Evolutionary conservation across 1,284 basidiomycete species (phyloP).

Genomic region (Hypsizygus ulmarius): DNA sequence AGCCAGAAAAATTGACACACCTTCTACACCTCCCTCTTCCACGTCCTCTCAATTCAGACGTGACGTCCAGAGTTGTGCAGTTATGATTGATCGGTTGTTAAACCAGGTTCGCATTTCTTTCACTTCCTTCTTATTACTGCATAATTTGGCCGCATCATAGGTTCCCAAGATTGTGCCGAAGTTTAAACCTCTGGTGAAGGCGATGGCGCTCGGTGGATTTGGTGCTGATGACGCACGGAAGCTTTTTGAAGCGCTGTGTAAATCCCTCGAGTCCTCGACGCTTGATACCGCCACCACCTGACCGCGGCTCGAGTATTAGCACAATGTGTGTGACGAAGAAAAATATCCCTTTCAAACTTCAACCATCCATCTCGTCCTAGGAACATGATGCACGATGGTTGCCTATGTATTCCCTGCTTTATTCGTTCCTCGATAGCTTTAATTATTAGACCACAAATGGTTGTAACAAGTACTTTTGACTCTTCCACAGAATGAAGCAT

Average conservation of each 20-base stretch:
- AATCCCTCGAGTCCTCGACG: constrained; percentile 32
- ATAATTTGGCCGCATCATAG: constrained; percentile 21
- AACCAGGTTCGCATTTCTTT: constrained; percentile 20
- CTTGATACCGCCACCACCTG: constrained; percentile 27
- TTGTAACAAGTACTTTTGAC: too few species aligned
- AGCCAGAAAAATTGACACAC: constrained; percentile 26
- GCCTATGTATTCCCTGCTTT: neutral
- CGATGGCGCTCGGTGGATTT: constrained; percentile 44
- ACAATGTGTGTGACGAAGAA: constrained; percentile 11
- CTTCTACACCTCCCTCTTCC: constrained; percentile 14
- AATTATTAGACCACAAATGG: too few species aligned
- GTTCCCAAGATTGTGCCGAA: constrained; percentile 36
- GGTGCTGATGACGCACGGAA: constrained; percentile 44
- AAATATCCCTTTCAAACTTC: neutral
- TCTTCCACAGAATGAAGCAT: too few species aligned
- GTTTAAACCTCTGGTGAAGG: constrained; percentile 38
- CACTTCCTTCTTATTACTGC: neutral
- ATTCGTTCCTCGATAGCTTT: neutral
- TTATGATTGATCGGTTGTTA: constrained; percentile 34
- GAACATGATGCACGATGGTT: neutral
- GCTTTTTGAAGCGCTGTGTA: constrained; percentile 43
- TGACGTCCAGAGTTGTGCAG: constrained; percentile 41
- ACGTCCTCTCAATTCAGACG: constrained; percentile 25
- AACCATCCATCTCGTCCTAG: constrained; percentile 2
- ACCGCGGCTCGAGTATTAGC: neutral